phyloP scores from a whole-genome alignment of 2,329 filamentous ascomycete species.

The Rutstroemia sp. region DNA sequence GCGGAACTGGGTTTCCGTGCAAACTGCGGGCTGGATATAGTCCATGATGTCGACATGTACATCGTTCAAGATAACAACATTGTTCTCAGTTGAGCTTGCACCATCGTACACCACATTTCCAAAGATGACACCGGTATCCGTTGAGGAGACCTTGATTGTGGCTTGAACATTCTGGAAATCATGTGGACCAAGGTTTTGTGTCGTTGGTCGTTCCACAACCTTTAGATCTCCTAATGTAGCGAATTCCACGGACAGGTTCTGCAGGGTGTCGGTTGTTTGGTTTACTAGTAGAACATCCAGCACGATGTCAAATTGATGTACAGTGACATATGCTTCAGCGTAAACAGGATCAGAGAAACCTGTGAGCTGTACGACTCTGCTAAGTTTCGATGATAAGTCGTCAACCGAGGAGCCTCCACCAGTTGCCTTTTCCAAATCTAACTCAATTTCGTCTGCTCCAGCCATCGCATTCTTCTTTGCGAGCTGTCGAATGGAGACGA shows the following conservation, averaged over 20 bases:
- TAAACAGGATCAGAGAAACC: conserved; percentile 98
- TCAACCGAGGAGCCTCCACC: conserved; percentile 80
- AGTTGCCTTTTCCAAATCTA: conserved; percentile 89
- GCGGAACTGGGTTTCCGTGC: conserved; percentile 95
- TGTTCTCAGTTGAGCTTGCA: conserved; percentile 82
- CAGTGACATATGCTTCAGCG: conserved; percentile 97
- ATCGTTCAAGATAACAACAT: conserved; percentile 96
- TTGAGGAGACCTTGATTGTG: conserved; percentile 97
- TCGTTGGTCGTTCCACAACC: conserved; percentile 92
- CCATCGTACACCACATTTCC: conserved; percentile 98
- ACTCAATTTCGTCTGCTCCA: conserved; percentile 75
- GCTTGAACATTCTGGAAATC: conserved; percentile 98
- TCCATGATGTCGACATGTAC: conserved; percentile 99
- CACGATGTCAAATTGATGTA: conserved; percentile 98
- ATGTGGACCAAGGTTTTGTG: conserved; percentile 89
- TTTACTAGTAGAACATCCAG: conserved; percentile 95
- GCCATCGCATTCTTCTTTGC: conserved; percentile 84
- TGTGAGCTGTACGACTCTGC: conserved; percentile 90
- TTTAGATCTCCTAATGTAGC: conserved; percentile 97
- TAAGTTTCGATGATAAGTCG: conserved; percentile 88
- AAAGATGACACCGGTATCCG: conserved; percentile 97
- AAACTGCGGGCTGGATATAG: conserved; percentile 95
- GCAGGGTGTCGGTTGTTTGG: conserved; percentile 91
- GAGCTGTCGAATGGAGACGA: conserved; percentile 85
- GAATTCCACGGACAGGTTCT: conserved; percentile 96